Evolutionary conservation across 768 basidiomycete species (phyloP), one percentile per base, ranked within the genome.

Genomic region (Saitozyma podzolica): DNA sequence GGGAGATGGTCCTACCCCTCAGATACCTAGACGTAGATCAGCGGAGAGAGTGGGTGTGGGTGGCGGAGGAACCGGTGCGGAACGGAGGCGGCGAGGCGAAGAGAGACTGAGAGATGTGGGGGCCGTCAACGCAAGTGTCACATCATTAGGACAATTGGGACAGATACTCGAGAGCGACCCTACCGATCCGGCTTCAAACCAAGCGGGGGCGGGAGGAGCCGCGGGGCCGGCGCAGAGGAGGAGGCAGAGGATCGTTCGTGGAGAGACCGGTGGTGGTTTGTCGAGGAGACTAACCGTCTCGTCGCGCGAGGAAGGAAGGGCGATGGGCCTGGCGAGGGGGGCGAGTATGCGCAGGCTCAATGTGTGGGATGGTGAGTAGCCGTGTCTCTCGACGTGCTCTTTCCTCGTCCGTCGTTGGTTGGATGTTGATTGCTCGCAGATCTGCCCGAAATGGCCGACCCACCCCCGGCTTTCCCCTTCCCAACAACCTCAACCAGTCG

Each of bases 331-430:
- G 43, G 72, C 72, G 17, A 72, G 75, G 57, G 72, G 75, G n/a
- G 75, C 75, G 1, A 74, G 72, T 64, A 76, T 76, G 75, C 60
- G 75, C 39, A 60, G 75, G 43, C 47, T 70, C 8, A 76, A 74
- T 57, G 68, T 76, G 0, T 76, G 75, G 75, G 75, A 76, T 61
- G 70, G 72, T 76, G 50, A 58, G 74, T 69, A 8, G 29, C 29
- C 29, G 29, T 29, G 29, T 29, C 29, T 29, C 29, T 29, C 29
- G 5, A 2, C 29, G 5, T 29, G 29, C 29, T 29, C 29, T 29
- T 5, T 5, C 5, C 5, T 29, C 2, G 29, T 41, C 55, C 6
- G n/a, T 56, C 50, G 56, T 19, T 47, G 9, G 20, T 10, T 13
- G 58, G 11, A 40, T 47, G 14, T 51, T 60, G 63, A 65, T 41